phyloP scores from a whole-genome alignment of 768 basidiomycete genomes.

The Suillus clintonianus region DNA sequence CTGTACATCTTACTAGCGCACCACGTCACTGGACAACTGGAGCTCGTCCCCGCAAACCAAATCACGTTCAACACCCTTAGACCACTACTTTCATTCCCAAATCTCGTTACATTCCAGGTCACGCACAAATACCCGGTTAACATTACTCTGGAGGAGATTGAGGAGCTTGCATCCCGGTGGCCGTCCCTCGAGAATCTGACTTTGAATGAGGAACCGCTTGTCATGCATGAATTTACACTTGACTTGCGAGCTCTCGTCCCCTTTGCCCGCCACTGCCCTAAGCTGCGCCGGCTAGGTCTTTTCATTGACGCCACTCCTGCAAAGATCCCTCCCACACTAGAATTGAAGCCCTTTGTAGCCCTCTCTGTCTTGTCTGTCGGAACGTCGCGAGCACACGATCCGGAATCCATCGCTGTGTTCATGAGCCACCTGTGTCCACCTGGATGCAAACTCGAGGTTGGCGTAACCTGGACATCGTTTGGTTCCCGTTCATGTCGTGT shows the following conservation, averaged over 20 bases:
- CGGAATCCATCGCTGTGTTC: conserved; percentile 49
- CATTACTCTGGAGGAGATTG: conserved; percentile 45
- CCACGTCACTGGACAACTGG: conserved; percentile 12
- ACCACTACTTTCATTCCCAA: conserved; percentile 35
- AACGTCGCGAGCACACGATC: conserved; percentile 46
- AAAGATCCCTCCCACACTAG: conserved; percentile 12
- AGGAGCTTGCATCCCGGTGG: conserved; percentile 46
- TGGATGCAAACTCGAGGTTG: conserved; percentile 42
- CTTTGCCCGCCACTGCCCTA: conserved; percentile 42
- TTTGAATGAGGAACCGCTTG: conserved; percentile 50
- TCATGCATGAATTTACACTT: conserved; percentile 23
- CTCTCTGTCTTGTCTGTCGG: conserved; percentile 45
- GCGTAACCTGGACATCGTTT: conserved; percentile 48
- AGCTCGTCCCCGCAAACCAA: conserved; percentile 22
- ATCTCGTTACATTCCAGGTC: conserved; percentile 35
- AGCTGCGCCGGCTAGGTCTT: conserved; percentile 36
- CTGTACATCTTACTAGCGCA: conserved; percentile 42
- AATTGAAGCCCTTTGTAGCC: conserved; percentile 19
- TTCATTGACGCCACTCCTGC: conserved; percentile 36
- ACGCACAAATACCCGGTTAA: conserved; percentile 30
- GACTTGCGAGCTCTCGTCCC: conserved; percentile 42
- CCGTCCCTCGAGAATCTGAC: conserved; percentile 45
- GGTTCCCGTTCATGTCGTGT: conserved; percentile 12
- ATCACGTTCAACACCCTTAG: conserved; percentile 38
- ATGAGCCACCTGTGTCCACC: conserved; percentile 53